phyloP scores from a whole-genome alignment of 208 protist species.

The Acanthamoeba royreba region DNA sequence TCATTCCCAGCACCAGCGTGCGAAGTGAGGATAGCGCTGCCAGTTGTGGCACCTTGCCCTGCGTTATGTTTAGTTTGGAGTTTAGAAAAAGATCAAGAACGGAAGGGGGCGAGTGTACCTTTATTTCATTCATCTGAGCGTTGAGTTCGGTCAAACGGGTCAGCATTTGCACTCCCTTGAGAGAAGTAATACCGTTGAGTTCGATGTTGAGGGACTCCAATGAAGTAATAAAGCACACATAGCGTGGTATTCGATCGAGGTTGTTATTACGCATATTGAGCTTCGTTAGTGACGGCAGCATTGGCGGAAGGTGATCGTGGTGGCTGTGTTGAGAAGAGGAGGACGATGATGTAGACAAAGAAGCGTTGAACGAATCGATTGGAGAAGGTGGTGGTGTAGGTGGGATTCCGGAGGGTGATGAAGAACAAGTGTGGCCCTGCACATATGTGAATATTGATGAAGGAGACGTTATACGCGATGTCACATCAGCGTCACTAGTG shows the following conservation, averaged over 20 bases:
- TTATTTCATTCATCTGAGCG: neutral
- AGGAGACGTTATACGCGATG: neutral
- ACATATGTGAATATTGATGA: neutral
- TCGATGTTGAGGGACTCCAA: neutral
- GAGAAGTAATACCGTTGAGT: neutral
- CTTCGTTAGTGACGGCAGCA: neutral
- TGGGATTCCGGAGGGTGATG: neutral
- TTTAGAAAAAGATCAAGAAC: no score
- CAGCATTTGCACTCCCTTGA: neutral
- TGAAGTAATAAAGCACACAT: neutral
- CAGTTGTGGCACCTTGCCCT: slow-evolving; percentile 20
- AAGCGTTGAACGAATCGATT: neutral
- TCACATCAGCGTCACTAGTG: no score
- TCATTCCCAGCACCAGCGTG: slow-evolving; percentile 14
- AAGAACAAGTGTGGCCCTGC: neutral
- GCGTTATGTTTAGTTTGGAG: neutral
- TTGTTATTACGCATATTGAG: slow-evolving; percentile 25
- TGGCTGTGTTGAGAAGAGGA: neutral
- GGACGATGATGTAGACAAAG: neutral
- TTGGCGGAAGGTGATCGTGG: neutral
- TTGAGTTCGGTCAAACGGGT: slow-evolving; percentile 18
- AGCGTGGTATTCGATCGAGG: slow-evolving; percentile 8
- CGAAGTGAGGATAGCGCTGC: neutral
- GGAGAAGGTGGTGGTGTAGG: neutral
- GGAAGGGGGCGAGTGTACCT: no score